Evolutionary conservation across 1,284 basidiomycete species (phyloP), one percentile per base, ranked within the genome.

Genomic region (Cryptococcus sp.): DNA sequence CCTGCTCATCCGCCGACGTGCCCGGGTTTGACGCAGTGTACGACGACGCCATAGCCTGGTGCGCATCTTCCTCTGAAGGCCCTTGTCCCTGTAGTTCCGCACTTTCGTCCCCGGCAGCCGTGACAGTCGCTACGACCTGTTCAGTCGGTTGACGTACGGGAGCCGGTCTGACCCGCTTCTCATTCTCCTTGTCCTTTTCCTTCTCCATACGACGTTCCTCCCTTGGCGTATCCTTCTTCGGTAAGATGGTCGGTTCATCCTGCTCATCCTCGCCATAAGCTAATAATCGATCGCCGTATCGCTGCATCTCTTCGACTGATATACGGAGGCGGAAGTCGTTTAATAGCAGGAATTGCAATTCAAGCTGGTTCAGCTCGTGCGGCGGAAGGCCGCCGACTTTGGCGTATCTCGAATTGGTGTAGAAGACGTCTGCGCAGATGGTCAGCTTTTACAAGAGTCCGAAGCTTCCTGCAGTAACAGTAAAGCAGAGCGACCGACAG

Each of bases 331-430:
- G 83, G 72, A 99, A 99, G 80, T 98, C 92, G 79, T 98, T 99
- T 10, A 99, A 84, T 10, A 98, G 86, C 4, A 99, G 82, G 76
- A 99, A 99, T 68, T 98, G 95, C 7, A 99, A 85, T 75, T 99
- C 95, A 54, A 99, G 87, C 73, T 95, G 92, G 75, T 99, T 98
- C 48, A 99, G 85, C 78, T 99, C 95, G 53, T 89, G 83, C 55
- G 94, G 88, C 0, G 95, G 95, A 1, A 99, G 84, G 23, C 95
- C 95, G 55, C 95, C 95, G 62, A 94, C 93, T 85, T 98, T 99
- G 58, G 95, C 95, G 76, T 99, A 99, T 40, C 95, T 84, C 30
- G 94, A 97, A 73, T 99, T 99, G n/a, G 95, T 98, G 80, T 99
- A 98, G 73, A 99, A 99, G 11, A 99, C 93, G 77, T 99, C 95